phyloP scores from a whole-genome alignment of 306 rosid species.

The Sindora glabra region DNA sequence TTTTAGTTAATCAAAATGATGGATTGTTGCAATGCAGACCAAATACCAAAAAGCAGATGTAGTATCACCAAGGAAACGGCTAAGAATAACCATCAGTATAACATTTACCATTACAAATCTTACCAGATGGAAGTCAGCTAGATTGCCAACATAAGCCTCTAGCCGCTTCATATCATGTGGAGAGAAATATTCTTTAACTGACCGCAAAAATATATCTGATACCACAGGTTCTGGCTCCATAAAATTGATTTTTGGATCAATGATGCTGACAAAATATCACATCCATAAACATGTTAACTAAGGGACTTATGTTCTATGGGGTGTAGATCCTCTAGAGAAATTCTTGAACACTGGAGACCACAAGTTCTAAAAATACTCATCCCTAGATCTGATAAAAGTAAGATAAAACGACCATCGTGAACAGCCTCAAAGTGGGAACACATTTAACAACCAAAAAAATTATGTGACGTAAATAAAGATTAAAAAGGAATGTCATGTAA shows the following conservation, averaged over 20 bases:
- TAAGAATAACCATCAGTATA: not conserved
- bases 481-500: not conserved
- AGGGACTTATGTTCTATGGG: conserved; percentile 6
- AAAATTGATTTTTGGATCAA: conserved; percentile 85
- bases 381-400: not conserved
- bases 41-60: not conserved
- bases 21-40: not conserved
- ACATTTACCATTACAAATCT: conserved; percentile 25
- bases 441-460: too few relatives aligned
- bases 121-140: conserved; percentile 81
- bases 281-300: conserved; percentile 16
- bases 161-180: conserved; percentile 90
- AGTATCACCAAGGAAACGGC: not conserved
- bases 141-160: conserved; percentile 78
- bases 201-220: conserved; percentile 34
- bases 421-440: too few relatives aligned
- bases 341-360: not conserved
- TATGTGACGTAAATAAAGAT: too few relatives aligned
- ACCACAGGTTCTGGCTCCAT: conserved; percentile 36
- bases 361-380: not conserved
- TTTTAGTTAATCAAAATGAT: too few relatives aligned
- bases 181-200: conserved; percentile 51
- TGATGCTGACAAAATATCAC: conserved; percentile 46
- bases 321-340: not conserved
- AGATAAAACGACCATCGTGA: too few relatives aligned